Evolutionary conservation across 306 rosid species (phyloP).

Genomic region (Benincasa hispida): DNA sequence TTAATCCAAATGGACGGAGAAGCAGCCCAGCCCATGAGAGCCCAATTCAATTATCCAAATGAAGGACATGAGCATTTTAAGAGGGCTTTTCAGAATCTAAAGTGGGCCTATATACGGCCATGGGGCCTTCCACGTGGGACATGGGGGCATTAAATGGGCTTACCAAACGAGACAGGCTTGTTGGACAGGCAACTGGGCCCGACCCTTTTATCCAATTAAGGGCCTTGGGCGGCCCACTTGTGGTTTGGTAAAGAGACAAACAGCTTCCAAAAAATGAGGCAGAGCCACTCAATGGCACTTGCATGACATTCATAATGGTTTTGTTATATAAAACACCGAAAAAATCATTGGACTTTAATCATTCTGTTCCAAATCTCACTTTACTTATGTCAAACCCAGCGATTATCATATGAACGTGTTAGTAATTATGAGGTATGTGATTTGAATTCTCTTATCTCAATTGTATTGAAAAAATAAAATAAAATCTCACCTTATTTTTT

Average conservation of each 20-base stretch:
- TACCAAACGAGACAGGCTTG: not conserved
- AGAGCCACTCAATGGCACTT: not conserved
- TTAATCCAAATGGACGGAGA: too few relatives aligned
- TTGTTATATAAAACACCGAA: not conserved
- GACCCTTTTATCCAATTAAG: not conserved
- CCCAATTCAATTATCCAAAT: too few relatives aligned
- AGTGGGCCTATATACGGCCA: not conserved
- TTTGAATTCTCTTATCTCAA: too few relatives aligned
- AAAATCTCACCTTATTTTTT: too few relatives aligned
- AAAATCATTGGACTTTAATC: not conserved
- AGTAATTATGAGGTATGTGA: too few relatives aligned
- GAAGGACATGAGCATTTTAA: too few relatives aligned
- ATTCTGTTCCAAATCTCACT: not conserved
- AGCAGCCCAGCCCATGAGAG: too few relatives aligned
- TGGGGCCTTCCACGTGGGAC: not conserved
- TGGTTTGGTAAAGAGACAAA: constrained; percentile 3
- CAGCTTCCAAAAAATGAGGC: not conserved
- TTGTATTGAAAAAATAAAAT: too few relatives aligned
- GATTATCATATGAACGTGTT: too few relatives aligned
- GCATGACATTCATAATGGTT: not conserved
- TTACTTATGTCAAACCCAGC: too few relatives aligned
- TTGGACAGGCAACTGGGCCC: not conserved
- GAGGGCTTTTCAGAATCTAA: too few relatives aligned
- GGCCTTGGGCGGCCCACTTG: not conserved
- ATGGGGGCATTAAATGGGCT: constrained; percentile 4